A percentile compares a stretch with the other conserved stretches of the same genome.
These are phyloP conservation scores for Solanum paucissectum DNA, from an alignment of 257 asterid species.

Conservation along the genomic window DNA sequence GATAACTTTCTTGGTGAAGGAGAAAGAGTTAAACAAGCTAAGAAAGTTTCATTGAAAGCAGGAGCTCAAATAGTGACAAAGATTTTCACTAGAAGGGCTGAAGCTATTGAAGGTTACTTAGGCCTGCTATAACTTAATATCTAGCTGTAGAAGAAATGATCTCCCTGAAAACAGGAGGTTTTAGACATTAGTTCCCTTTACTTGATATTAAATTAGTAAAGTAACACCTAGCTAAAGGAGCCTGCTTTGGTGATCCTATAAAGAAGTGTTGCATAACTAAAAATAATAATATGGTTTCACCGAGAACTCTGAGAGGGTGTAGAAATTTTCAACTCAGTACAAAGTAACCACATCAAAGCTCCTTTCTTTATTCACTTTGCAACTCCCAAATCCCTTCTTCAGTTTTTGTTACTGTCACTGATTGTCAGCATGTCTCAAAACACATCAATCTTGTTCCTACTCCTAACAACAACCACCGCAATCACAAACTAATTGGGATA, in stretches of 20 bases:
- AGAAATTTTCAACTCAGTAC: background rate
- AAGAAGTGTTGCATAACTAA: background rate
- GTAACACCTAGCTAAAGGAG: background rate
- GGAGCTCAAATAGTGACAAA: background rate
- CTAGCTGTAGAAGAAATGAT: background rate
- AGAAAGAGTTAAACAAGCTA: background rate
- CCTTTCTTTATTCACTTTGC: background rate
- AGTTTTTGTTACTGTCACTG: background rate
- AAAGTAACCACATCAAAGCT: background rate
- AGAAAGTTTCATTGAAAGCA: background rate
- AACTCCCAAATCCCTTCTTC: background rate
- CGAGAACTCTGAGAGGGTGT: background rate
- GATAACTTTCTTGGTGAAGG: background rate
- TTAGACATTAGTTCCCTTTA: background rate
- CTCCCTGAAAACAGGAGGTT: background rate
- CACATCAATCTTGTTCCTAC: background rate
- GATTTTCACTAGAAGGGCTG: background rate
- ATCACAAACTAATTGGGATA: background rate
- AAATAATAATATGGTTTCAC: background rate
- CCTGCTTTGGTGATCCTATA: background rate
- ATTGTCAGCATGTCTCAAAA: background rate
- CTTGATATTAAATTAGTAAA: background rate
- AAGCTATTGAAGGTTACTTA: background rate
- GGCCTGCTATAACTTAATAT: background rate
- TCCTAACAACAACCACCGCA: background rate